These are phyloP conservation scores for Amesomyces nigricolor DNA, from an alignment of 2,329 filamentous ascomycete genomes.

Conservation along the genomic window DNA sequence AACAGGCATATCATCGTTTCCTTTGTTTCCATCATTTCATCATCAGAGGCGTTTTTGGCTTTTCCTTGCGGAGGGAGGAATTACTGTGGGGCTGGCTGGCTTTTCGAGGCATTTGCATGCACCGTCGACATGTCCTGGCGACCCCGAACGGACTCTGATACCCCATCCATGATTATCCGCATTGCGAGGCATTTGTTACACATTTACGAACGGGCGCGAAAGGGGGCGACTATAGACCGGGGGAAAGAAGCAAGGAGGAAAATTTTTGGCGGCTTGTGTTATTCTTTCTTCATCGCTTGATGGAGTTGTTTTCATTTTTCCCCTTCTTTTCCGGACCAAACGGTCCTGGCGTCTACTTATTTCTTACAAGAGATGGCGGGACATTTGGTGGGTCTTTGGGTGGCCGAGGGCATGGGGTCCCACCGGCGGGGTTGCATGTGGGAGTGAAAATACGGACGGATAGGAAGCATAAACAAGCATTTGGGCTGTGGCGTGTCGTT, in stretches of 20 bases:
- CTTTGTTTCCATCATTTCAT: conserved; percentile 3
- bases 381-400: background rate
- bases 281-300: background rate
- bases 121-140: conserved; percentile 15
- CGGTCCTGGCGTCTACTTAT: background rate
- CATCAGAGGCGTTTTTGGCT: conserved; percentile 13
- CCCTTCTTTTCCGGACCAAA: too few relatives aligned
- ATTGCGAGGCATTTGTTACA: conserved; percentile 14
- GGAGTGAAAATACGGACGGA: conserved; percentile 8
- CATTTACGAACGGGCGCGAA: conserved; percentile 16
- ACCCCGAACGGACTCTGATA: conserved; percentile 12
- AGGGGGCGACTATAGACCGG: conserved; percentile 14
- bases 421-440: too few relatives aligned
- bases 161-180: conserved; percentile 15
- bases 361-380: background rate
- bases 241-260: conserved; percentile 14
- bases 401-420: background rate
- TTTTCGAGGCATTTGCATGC: conserved; percentile 7
- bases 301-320: background rate
- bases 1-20: background rate
- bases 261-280: background rate
- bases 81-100: background rate
- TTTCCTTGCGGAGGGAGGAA: background rate
- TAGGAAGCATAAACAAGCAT: conserved; percentile 8
- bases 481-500: background rate